phyloP scores from a whole-genome alignment of 371 early-diverging fungal species.

The Mucor sp. region DNA sequence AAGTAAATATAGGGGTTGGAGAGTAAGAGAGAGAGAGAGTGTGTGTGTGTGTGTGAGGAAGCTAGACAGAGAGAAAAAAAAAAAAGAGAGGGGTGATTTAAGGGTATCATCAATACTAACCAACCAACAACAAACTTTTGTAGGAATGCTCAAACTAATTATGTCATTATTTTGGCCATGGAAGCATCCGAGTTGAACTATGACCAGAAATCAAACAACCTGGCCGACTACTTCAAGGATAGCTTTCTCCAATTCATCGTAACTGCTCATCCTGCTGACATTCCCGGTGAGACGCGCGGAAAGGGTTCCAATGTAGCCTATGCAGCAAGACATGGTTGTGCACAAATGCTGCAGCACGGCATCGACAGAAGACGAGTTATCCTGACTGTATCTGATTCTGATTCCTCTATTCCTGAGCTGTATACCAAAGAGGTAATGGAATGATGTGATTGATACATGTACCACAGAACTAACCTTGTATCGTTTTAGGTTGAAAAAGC shows the following conservation, averaged over 20 bases:
- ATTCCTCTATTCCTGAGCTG: constrained; percentile 65
- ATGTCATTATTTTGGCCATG: constrained; percentile 71
- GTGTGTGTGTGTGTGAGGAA: not conserved
- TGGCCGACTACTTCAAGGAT: constrained; percentile 55
- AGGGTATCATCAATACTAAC: not conserved
- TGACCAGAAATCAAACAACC: constrained; percentile 54
- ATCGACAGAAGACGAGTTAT: constrained; percentile 49
- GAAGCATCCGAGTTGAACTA: constrained; percentile 63
- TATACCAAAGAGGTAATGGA: constrained; percentile 42
- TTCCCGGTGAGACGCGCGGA: constrained; percentile 70
- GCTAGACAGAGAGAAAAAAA: not conserved
- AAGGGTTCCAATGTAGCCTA: constrained; percentile 72
- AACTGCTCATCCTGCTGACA: constrained; percentile 66
- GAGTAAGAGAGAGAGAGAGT: not conserved
- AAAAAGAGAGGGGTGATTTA: not conserved
- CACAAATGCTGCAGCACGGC: constrained; percentile 24
- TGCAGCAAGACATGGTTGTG: constrained; percentile 51
- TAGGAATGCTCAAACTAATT: constrained; percentile 42
- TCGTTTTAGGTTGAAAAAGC: constrained; percentile 31
- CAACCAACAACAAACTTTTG: not conserved
- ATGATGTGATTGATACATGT: not conserved
- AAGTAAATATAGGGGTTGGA: constrained; percentile 24
- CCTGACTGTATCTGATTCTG: constrained; percentile 74
- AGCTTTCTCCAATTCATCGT: constrained; percentile 64
- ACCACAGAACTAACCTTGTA: not conserved